phyloP scores from a whole-genome alignment of 1,284 basidiomycete species.

The Athelia psychrophila region DNA sequence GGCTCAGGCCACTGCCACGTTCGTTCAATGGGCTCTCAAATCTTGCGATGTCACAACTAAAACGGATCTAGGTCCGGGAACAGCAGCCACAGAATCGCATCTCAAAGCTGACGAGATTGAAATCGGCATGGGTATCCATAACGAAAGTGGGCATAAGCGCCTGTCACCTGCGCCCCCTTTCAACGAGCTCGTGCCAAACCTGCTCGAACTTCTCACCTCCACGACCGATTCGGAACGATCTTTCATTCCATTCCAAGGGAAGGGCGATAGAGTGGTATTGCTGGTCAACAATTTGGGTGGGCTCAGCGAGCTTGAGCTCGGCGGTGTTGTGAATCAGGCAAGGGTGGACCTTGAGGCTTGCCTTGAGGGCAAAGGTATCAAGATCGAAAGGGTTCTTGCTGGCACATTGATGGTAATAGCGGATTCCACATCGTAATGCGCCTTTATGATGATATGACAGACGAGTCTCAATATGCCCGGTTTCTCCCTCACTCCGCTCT shows the following conservation, averaged over 20 bases:
- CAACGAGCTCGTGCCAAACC: slow-evolving; percentile 64
- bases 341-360: slow-evolving; percentile 48
- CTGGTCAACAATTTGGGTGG: slow-evolving; percentile 85
- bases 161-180: slow-evolving; percentile 72
- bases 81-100: slow-evolving; percentile 57
- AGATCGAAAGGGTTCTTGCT: slow-evolving; percentile 61
- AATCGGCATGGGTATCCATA: slow-evolving; percentile 91
- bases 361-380: slow-evolving; percentile 62
- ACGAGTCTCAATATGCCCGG: slow-evolving; percentile 95
- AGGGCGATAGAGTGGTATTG: slow-evolving; percentile 66
- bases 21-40: slow-evolving; percentile 15
- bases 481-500: slow-evolving; percentile 85
- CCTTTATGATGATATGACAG: slow-evolving; percentile 30
- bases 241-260: slow-evolving; percentile 76
- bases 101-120: slow-evolving; percentile 72
- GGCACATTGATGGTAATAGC: slow-evolving; percentile 80
- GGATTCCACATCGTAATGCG: not conserved
- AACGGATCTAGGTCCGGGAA: slow-evolving; percentile 70
- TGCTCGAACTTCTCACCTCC: slow-evolving; percentile 73
- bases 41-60: too few relatives aligned
- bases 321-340: slow-evolving; percentile 65
- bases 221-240: slow-evolving; percentile 81
- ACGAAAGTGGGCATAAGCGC: slow-evolving; percentile 80
- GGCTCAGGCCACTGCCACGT: slow-evolving; percentile 94
- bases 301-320: slow-evolving; percentile 83